Evolutionary conservation across 1,284 basidiomycete genomes (phyloP).

Genomic region (Puccinia novopanici): DNA sequence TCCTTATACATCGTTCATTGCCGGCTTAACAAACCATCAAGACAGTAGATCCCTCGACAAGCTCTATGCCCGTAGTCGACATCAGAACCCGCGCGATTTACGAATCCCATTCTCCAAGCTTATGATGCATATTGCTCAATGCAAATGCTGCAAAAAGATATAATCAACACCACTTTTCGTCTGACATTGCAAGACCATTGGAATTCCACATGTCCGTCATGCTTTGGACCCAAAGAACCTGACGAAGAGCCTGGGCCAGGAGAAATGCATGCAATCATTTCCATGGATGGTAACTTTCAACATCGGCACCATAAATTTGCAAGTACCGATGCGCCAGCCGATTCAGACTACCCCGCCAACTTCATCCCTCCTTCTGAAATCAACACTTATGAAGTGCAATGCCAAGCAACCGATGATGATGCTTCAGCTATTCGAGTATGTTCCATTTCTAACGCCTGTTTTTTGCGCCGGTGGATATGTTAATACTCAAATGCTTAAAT

Average conservation of each 20-base stretch:
- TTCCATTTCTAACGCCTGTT: too few relatives aligned
- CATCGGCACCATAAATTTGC: neutral
- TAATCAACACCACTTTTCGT: neutral
- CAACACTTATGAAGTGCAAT: neutral
- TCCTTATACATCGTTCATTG: neutral
- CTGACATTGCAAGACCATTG: neutral
- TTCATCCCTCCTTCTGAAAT: conserved; percentile 13
- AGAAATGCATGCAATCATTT: neutral
- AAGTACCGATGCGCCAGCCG: conserved; percentile 1
- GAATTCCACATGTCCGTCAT: neutral
- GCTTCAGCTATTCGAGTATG: neutral
- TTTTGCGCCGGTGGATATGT: too few relatives aligned
- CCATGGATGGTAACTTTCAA: conserved; percentile 31
- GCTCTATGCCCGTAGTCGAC: neutral
- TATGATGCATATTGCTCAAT: neutral
- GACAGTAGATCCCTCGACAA: neutral
- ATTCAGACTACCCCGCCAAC: neutral
- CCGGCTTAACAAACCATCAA: neutral
- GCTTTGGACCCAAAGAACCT: neutral
- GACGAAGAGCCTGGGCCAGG: neutral
- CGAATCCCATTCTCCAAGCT: neutral
- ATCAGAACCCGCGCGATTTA: neutral
- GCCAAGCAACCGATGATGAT: neutral
- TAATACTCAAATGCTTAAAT: too few relatives aligned
- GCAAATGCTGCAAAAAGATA: neutral